Evolutionary conservation across 306 rosid genomes (phyloP), one percentile per base, ranked within the genome.

Genomic region (Medicago arabica): DNA sequence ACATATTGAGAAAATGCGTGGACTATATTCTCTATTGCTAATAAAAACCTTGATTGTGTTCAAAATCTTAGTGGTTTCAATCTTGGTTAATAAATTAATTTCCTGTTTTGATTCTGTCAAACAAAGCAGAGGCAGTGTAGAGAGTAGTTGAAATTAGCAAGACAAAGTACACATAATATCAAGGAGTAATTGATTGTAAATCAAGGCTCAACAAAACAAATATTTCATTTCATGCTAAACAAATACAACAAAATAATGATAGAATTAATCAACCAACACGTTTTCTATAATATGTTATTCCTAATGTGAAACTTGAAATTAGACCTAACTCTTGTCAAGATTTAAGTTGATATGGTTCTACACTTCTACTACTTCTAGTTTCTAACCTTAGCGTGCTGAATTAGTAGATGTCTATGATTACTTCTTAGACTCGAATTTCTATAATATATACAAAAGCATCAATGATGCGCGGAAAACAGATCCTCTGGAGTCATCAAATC

Each of bases 161-260:
- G 59, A 58, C 60, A 54, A 17, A 17, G 12, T 9, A 54, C 28
- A 18, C 14, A 9, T 17, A 53, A 9, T 17, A 10, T 51, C 0
- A 51, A 9, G 59, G 25, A 53, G 60, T 19, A 53, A 66, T 43
- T 67, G 50, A 81, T 53, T 11, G 55, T 51, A 1, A 58, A 11
- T 4, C 9, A 49, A 71, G 57, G 76, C 43, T 70, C 60, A 65
- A 25, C n/a, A 38, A 34, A 57, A 40, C 16, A 36, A 66, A 60
- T 55, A 23, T 18, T 51, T 53, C 77, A 38, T 10, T 14, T 66
- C 18, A 14, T 59, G 40, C 18, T 59, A 25, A 59, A 84, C 67
- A 74, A 80, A 68, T 73, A 77, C 81, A 81, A 84, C 78, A 74
- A 81, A 85, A 69, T 74, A 84, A 81, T 81, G 21, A 74, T 38